Evolutionary conservation across 2,329 filamentous ascomycete species (phyloP), one percentile per base, ranked within the genome.

Genomic region (Huntiella abstrusa): DNA sequence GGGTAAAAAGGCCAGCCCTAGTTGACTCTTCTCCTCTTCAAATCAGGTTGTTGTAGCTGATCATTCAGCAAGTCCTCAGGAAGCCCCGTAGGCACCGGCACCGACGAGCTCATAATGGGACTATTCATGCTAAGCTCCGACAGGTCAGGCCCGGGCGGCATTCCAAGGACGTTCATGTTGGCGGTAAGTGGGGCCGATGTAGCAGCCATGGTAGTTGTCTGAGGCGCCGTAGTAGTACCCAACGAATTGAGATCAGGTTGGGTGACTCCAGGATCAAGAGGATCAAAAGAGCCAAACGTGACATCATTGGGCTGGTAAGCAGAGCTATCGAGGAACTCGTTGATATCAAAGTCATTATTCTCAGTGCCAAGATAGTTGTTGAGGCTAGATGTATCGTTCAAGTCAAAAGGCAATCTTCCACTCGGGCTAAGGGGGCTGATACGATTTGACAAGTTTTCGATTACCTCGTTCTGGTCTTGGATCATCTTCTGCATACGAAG

Each of bases 351-450:
- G 13, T 55, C 54, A 16, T 52, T 46, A 39, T 22, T 22, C 33
- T 58, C 58, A 45, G 59, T 61, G 11, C 52, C 52, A 6, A 48
- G 51, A 35, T 58, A 59, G 46, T 59, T 61, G 11, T 52, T 52
- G 5, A 48, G 51, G 12, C 45, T 47, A 22, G 57, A 59, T 15
- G 53, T 48, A 2, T 70, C 67, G 19, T 65, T 65, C 1, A 91
- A 60, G 4, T 83, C 83, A 1, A 50, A 50, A 8, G 84, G 82
- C 33, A 93, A 83, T 12, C 73, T 71, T 4, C 84, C 85, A 0
- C 75, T 83, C 0, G 86, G 86, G 55, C 80, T 87, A 10, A 93
- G 68, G 0, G 86, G 86, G 5, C 82, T 78, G 5, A 95, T 69
- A 12, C 85, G 65, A 47, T 75, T 77, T 44, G 77, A 77, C 7